These are phyloP conservation scores for Vaccinium vitisidaea DNA, from an alignment of 148 eudicot genomes.

Conservation along the genomic window DNA sequence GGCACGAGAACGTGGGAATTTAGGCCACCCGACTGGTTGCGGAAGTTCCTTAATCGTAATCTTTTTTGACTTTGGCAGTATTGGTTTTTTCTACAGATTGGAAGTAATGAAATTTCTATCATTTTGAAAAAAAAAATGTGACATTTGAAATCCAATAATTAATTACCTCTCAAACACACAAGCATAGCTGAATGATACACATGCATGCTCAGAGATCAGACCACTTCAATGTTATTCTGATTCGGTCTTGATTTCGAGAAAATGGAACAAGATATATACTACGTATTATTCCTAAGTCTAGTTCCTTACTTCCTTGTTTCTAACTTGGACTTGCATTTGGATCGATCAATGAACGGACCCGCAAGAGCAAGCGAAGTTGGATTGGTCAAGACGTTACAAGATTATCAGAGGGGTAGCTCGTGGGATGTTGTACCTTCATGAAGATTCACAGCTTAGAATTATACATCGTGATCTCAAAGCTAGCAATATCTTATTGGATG, in stretches of 20 bases:
- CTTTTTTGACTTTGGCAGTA: neutral
- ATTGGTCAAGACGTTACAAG: conserved; percentile 37
- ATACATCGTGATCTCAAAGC: conserved; percentile 9
- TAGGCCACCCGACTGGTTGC: neutral
- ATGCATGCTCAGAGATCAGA: neutral
- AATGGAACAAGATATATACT: neutral
- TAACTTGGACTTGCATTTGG: neutral
- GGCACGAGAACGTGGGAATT: neutral
- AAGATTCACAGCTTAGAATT: conserved; percentile 16
- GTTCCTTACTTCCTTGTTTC: neutral
- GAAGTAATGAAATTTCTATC: too few relatives aligned
- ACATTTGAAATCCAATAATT: too few relatives aligned
- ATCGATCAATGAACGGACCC: conserved; percentile 19
- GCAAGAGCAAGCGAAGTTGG: conserved; percentile 15
- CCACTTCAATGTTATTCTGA: neutral
- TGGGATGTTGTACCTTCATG: conserved; percentile 37
- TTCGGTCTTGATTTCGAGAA: neutral
- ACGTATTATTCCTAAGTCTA: neutral
- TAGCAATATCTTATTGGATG: conserved; percentile 14
- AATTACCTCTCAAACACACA: too few relatives aligned
- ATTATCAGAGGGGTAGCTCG: conserved; percentile 30
- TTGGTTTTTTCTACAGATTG: neutral
- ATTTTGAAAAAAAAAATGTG: neutral
- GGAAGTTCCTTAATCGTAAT: too few relatives aligned
- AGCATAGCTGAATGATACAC: too few relatives aligned